Base-by-base conservation (phyloP, 2,329 filamentous ascomycete genomes). In the Talaromyces atroroseus region DNA sequence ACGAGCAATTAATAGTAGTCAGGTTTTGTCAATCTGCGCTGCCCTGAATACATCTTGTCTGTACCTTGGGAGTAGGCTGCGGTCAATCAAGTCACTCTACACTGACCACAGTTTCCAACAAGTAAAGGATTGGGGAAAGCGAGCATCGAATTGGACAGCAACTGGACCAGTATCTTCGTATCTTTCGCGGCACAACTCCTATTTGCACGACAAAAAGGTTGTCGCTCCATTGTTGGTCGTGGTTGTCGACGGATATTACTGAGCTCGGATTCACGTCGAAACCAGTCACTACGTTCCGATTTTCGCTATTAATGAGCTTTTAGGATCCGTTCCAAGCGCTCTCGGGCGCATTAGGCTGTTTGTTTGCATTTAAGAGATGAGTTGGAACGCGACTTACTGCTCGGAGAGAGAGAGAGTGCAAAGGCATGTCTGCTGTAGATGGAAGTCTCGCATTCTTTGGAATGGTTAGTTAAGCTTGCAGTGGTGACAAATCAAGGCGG, bases 251-350 rank as follows among this genome's bases (percentile, higher is more conserved):
- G 40, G 23, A 20, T 10, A 44, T 21, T 21, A 23, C 11, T 44
- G 18, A 20, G n/a, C 32, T n/a, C 12, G 34, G 49, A 14, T 12
- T 29, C 49, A 51, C 21, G 34, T 42, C 49, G n/a, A 42, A 50
- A 20, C 7, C 20, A 21, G 21, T 8, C 14, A 20, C 8, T 26
- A 34, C 29, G 26, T 18, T 54, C 44, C 52, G 52, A 54, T 47
- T 54, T 21, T 48, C 52, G 52, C 29, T 23, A 48, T 11, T 10
- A 38, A 54, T n/a, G 44, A 18, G 3, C 12, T 74, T 66, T 57
- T 84, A 80, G 5, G 77, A 80, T 38, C 29, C 16, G 16, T 24
- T n/a, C 20, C 12, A 14, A 14, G 10, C 21, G 4, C n/a, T 23
- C 12, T 40, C 26, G 14, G 14, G 23, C 3, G 21, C 21, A 21